These are phyloP conservation scores for Pholiota adiposa DNA, from an alignment of 1,284 basidiomycete genomes.

Conservation along the genomic window DNA sequence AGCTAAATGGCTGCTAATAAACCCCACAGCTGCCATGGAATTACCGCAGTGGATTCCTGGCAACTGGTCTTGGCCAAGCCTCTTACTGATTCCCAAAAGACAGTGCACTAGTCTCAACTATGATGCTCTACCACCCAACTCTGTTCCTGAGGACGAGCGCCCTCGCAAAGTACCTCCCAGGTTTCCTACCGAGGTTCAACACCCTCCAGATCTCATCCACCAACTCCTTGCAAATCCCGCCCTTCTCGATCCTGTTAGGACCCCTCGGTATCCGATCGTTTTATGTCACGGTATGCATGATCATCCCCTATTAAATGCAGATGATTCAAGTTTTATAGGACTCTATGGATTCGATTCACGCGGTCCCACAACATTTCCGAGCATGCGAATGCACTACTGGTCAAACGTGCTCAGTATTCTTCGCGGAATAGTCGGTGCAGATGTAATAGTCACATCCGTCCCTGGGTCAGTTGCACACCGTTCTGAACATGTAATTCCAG, in stretches of 20 bases:
- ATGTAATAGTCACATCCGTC: conserved; percentile 95
- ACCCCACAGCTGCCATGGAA: conserved; percentile 15
- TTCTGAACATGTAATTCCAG: neutral
- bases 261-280: conserved; percentile 89
- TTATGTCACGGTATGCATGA: conserved; percentile 88
- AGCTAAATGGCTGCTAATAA: neutral
- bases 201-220: conserved; percentile 63
- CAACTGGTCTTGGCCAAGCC: conserved; percentile 18
- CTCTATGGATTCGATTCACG: conserved; percentile 95
- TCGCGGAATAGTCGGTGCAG: conserved; percentile 83
- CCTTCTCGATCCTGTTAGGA: conserved; percentile 75
- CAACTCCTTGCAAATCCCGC: conserved; percentile 73
- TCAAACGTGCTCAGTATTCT: conserved; percentile 86
- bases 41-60: conserved; percentile 20
- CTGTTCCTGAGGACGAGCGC: conserved; percentile 9
- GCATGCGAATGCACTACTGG: conserved; percentile 95
- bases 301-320: conserved; percentile 2
- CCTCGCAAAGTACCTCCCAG: conserved; percentile 8
- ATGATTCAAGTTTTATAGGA: conserved; percentile 49
- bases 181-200: conserved; percentile 20
- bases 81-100: conserved; percentile 16
- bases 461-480: conserved; percentile 71
- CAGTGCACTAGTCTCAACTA: conserved; percentile 11
- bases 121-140: conserved; percentile 17
- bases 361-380: conserved; percentile 76